These are phyloP conservation scores for Patellaria atrata DNA, from an alignment of 495 filamentous ascomycete species.

Conservation along the genomic window DNA sequence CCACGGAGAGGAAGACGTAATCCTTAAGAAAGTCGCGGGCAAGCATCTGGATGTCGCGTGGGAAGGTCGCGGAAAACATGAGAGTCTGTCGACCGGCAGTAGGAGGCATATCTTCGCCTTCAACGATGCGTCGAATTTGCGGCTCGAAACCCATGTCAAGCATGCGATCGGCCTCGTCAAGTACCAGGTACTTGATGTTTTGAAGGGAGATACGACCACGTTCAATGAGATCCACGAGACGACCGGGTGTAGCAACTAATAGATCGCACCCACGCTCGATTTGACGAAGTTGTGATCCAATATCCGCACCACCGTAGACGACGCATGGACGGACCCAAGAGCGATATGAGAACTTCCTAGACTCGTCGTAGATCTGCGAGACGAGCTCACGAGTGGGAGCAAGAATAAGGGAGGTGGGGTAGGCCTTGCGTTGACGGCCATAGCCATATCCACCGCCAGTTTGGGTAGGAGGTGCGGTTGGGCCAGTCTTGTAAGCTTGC, in stretches of 20 bases:
- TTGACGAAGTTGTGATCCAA: constrained; percentile 87
- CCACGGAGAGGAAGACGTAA: constrained; percentile 96
- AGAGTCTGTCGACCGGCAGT: constrained; percentile 83
- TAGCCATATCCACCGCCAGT: constrained; percentile 46
- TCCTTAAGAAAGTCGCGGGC: constrained; percentile 96
- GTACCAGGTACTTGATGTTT: constrained; percentile 98
- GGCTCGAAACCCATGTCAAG: constrained; percentile 99
- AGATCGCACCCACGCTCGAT: constrained; percentile 98
- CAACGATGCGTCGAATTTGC: constrained; percentile 95
- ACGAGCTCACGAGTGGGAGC: constrained; percentile 96
- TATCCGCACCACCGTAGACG: constrained; percentile 97
- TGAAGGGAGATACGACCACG: constrained; percentile 90
- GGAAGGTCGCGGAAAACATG: constrained; percentile 99
- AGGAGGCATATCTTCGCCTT: constrained; percentile 91
- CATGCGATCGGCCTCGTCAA: constrained; percentile 99
- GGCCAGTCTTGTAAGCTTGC: constrained; percentile 82
- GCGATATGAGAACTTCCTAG: constrained; percentile 95
- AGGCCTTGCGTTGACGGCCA: constrained; percentile 82
- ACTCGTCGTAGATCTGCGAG: constrained; percentile 95
- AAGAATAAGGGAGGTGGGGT: constrained; percentile 87
- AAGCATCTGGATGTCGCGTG: constrained; percentile 96
- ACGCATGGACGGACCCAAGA: constrained; percentile 98
- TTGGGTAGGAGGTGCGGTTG: constrained; percentile 48
- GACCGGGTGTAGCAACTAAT: constrained; percentile 89
- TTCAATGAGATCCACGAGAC: constrained; percentile 94